Evolutionary conservation across 2,329 filamentous ascomycete species (phyloP).

Genomic region (Beauveria medogensis): DNA sequence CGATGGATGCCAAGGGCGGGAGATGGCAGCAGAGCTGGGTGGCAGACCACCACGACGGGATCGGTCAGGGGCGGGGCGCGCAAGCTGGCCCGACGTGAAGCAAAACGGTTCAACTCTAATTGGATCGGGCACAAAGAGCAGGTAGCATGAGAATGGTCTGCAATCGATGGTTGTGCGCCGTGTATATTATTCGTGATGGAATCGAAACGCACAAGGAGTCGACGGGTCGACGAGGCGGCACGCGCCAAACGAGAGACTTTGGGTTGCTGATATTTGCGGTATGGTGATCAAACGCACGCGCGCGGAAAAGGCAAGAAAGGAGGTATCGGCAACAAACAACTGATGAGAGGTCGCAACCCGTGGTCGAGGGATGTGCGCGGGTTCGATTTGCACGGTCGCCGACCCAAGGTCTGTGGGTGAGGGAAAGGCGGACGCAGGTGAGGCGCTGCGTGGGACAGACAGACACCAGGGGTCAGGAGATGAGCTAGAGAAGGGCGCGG

Average conservation of each 20-base stretch:
- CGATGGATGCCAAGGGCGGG: slow-evolving; percentile 3
- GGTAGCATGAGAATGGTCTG: not conserved
- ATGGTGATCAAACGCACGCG: not conserved
- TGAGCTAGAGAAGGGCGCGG: not conserved
- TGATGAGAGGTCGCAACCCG: not conserved
- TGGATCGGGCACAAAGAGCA: not conserved
- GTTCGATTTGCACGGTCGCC: not conserved
- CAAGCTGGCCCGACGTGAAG: not conserved
- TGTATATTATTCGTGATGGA: not conserved
- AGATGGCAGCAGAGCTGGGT: not conserved
- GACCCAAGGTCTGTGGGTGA: slow-evolving; percentile 2
- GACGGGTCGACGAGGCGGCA: not conserved
- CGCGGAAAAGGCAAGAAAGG: not conserved
- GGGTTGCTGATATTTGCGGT: not conserved
- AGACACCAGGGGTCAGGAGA: slow-evolving; percentile 2
- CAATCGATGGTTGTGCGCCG: not conserved
- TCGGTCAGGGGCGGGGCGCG: slow-evolving; percentile 1
- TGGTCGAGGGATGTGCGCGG: not conserved
- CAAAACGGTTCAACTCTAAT: not conserved
- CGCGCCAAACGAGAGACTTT: not conserved
- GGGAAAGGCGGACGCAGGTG: not conserved
- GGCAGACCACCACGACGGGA: not conserved
- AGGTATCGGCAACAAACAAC: not conserved
- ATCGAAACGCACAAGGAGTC: not conserved
- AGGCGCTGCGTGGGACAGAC: slow-evolving; percentile 1